Evolutionary conservation across 2,329 filamentous ascomycete genomes (phyloP).

Genomic region (Calonectria naviculata): DNA sequence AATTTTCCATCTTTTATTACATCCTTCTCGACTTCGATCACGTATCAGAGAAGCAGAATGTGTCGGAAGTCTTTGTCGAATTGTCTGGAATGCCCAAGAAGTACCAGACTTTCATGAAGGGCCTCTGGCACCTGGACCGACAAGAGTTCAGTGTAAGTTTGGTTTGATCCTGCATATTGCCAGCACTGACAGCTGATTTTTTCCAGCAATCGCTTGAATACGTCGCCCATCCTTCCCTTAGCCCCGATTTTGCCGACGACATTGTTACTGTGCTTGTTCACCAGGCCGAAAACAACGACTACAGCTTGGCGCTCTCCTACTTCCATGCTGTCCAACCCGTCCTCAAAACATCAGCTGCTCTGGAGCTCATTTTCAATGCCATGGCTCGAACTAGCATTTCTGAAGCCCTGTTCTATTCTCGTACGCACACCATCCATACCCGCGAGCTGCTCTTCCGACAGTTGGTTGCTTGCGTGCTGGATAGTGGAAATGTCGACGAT

Average conservation of each 20-base stretch:
- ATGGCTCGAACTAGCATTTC: conserved; percentile 74
- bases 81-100: conserved; percentile 76
- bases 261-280: conserved; percentile 78
- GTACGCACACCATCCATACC: conserved; percentile 69
- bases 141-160: conserved; percentile 70
- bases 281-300: conserved; percentile 68
- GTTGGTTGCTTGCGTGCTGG: conserved; percentile 70
- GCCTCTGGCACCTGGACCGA: conserved; percentile 83
- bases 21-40: conserved; percentile 80
- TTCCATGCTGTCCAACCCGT: conserved; percentile 81
- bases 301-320: conserved; percentile 78
- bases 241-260: conserved; percentile 85
- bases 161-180: not conserved
- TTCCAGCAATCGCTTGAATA: conserved; percentile 75
- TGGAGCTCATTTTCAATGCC: conserved; percentile 76
- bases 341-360: conserved; percentile 70
- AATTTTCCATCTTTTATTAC: conserved; percentile 87
- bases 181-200: not conserved
- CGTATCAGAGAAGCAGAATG: conserved; percentile 60
- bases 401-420: conserved; percentile 80
- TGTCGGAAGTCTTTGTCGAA: conserved; percentile 68
- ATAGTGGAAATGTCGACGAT: conserved; percentile 49
- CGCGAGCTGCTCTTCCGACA: conserved; percentile 75
- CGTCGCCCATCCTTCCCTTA: conserved; percentile 82
- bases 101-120: conserved; percentile 84